Evolutionary conservation across 768 basidiomycete genomes (phyloP).

Genomic region (Pholiota conissans): DNA sequence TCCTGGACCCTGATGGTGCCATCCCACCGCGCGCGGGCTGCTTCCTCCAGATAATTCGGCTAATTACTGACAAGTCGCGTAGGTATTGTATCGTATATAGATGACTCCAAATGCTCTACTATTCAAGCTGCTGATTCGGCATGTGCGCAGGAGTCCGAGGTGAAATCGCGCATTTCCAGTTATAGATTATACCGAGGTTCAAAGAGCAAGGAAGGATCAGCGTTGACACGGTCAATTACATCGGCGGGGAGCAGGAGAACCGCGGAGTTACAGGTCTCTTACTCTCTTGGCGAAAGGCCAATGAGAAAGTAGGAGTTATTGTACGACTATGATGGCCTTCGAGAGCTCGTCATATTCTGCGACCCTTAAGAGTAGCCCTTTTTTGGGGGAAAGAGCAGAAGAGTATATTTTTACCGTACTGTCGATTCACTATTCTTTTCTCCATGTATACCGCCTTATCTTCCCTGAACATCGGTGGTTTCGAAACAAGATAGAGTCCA

Average conservation of each 20-base stretch:
- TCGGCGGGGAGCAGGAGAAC: slow-evolving; percentile 7
- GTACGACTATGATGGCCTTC: not conserved
- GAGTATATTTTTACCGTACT: not conserved
- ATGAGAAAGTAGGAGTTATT: not conserved
- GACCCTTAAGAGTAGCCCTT: not conserved
- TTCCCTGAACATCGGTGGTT: not conserved
- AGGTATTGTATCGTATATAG: too few relatives aligned
- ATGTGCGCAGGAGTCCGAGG: slow-evolving; percentile 4
- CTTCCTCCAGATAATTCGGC: not conserved
- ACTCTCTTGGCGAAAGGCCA: not conserved
- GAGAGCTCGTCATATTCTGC: not conserved
- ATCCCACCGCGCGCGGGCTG: not conserved
- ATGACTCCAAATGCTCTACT: not conserved
- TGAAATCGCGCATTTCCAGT: not conserved
- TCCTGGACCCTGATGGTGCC: slow-evolving; percentile 1
- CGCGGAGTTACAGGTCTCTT: slow-evolving; percentile 1
- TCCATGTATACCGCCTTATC: not conserved
- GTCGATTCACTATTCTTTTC: not conserved
- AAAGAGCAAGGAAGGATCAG: slow-evolving; percentile 3
- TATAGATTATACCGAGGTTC: slow-evolving; percentile 2
- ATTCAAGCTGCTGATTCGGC: not conserved
- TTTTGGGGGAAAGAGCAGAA: not conserved
- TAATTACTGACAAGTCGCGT: not conserved
- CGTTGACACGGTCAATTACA: not conserved
- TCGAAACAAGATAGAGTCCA: not conserved